Evolutionary conservation across 306 rosid species (phyloP), one percentile per base, ranked within the genome.

Genomic region (Medicago ruthenica): DNA sequence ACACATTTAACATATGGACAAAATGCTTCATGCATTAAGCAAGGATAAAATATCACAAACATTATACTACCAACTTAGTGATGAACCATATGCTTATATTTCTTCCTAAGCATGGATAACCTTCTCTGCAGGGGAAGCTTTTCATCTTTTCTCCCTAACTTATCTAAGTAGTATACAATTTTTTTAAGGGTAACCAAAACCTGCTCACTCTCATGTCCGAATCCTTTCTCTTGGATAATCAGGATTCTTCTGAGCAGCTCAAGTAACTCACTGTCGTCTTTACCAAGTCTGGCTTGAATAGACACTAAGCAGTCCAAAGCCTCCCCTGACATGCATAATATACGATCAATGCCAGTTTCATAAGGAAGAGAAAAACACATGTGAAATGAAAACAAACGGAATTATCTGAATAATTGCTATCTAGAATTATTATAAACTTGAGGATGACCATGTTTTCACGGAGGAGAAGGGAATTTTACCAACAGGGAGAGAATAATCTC

Each of bases 251-350:
- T 82, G 40, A 94, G 92, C 85, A 80, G 75, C 79, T 80, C 83
- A 17, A 94, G 85, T 48, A 89, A 79, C 76, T 74, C 84, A 11
- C 41, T 79, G 0, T 90, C 91, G 54, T 92, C 91, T 81, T 71
- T 87, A 40, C 44, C 85, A 8, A 87, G 71, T 85, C 96, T 76
- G 7, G 73, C 84, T 86, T 90, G 95, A 67, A 94, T 92, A 6
- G 93, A 94, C 67, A 89, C 96, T 87, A 92, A 75, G 83, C 97
- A 90, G 66, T 92, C 95, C 66, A 94, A 86, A 71, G 93, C 97
- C 88, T 94, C 98, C 15, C 95, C 98, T 91, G 94, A 81, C 79
- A 76, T 75, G 55, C 80, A 72, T 66, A 61, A 71, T 71, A 74
- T 36, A 31, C 5, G 31, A 21, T 55, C 14, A 24, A 45, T 50